Base-by-base conservation (phyloP, 2,329 filamentous ascomycete genomes). In the Aspergillus fischeri region DNA sequence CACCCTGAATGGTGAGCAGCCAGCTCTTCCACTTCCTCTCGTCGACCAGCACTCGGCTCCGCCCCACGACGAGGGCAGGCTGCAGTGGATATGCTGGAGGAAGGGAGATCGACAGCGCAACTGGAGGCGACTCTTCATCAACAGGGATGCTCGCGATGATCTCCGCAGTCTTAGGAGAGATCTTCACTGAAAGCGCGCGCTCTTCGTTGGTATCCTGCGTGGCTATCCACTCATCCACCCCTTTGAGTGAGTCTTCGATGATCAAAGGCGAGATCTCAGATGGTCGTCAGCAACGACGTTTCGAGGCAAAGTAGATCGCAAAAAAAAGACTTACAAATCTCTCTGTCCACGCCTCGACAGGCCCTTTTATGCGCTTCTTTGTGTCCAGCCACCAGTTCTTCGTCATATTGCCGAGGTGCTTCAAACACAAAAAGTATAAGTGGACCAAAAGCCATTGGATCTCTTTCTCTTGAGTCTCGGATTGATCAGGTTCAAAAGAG, bases 21-120 rank as follows among this genome's bases (percentile, higher is more conserved):
- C 93, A 97, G 60, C 83, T 88, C 73, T 91, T 87, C 93, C 94
- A 99, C 70, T 94, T 96, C 73, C 87, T 87, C 69, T 97, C 92
- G 58, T 87, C 88, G 27, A 97, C 91, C 0, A 90, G 91, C 1
- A 97, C 91, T 11, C 93, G 87, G 65, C 89, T 91, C 21, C 92
- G 78, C 8, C 91, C 87, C 3, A 86, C 80, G 0, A 97, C 92
- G 8, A 84, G 80, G 1, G 95, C 90, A 1, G 84, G 82, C 25
- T 91, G 86, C 8, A 99, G 83, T 0, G 94, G 94, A 68, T 95
- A 99, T 44, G 86, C 87, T 1, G 85, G 78, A 0, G 93, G 93
- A 0, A 99, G 81, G 5, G 84, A 83, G 65, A 99, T 88, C n/a
- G 86, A 82, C 67, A 99, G 87, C 38, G 86, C 82, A 60, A 97